Conservation (phyloP, 208 protist genomes). For the Trypanosoma caninum region DNA sequence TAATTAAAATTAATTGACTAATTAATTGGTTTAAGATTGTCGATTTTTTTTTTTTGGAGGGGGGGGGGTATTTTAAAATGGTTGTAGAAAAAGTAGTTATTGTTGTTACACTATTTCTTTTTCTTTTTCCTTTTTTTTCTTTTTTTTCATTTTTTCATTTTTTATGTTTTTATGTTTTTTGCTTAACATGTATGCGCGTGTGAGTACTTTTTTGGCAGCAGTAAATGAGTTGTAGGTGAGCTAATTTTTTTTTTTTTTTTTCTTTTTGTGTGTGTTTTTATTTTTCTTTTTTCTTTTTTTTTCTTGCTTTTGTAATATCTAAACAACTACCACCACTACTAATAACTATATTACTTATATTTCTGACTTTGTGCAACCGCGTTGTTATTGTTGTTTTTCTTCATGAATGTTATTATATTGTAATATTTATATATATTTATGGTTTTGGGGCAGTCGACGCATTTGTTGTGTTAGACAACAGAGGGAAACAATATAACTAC, state of each 20-base stretch:
- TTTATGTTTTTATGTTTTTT: not conserved
- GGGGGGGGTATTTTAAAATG: too few relatives aligned
- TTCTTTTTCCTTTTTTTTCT: slow-evolving; percentile 11
- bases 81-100: too few relatives aligned
- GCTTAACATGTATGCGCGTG: too few relatives aligned
- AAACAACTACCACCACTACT: too few relatives aligned
- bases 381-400: not conserved
- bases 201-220: too few relatives aligned
- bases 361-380: not conserved
- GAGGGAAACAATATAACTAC: not conserved
- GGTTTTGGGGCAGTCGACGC: too few relatives aligned
- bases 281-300: slow-evolving; percentile 11
- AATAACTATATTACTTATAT: slow-evolving; percentile 2
- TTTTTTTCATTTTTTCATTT: slow-evolving; percentile 3
- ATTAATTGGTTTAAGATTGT: too few relatives aligned
- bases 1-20: slow-evolving; percentile 8
- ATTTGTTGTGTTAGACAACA: too few relatives aligned
- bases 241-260: slow-evolving; percentile 4
- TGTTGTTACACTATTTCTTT: not conserved
- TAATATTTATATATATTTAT: too few relatives aligned
- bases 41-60: too few relatives aligned
- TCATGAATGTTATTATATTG: not conserved
- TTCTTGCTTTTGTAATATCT: not conserved
- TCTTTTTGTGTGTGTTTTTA: not conserved
- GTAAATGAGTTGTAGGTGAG: too few relatives aligned